Evolutionary conservation across 495 filamentous ascomycete genomes (phyloP), one percentile per base, ranked within the genome.

Genomic region (Clavariopsis aquatica): DNA sequence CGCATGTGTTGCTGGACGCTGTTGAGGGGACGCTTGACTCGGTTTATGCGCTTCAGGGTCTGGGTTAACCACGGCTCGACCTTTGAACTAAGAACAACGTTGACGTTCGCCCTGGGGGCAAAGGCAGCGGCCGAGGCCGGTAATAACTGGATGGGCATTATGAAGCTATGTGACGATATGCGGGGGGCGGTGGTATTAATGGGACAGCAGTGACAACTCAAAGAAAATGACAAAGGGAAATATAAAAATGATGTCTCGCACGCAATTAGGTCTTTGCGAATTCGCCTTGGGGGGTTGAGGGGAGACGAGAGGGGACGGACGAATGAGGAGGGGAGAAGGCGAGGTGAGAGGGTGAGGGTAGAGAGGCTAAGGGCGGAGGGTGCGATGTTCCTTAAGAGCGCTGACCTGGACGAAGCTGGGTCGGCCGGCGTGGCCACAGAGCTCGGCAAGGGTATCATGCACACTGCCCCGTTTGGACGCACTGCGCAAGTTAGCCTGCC

Each of bases 51-150:
- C 81, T 99, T 99, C 69, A 99, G 81, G 20, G 95, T 96, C 67
- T 90, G 89, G 6, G 94, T 99, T 77, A 99, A 83, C 93, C 95
- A 99, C 58, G 93, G 91, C 80, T 96, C 94, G 70, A 98, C 91
- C 81, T 93, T 96, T 71, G 86, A 88, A 70, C 88, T 91, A 69
- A 99, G 82, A 68, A 99, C 94, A 66, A 99, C 89, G 73, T 93
- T 99, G 64, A 93, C 92, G n/a, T 92, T 89, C 2, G 91, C 90
- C 65, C 94, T 86, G 65, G 95, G 93, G 68, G 95, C 94, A 81
- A 98, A 99, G 69, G 94, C 93, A 62, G 93, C 92, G 46, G 94
- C 94, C 60, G 94, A 97, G 67, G 93, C 92, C 26, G 94, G 94
- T 69, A 99, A 80, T 75, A 99, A 83, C 82, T 91, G 84, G 61